Conservation (phyloP, 2,329 filamentous ascomycete genomes). For the Neofusicoccum parvum region DNA sequence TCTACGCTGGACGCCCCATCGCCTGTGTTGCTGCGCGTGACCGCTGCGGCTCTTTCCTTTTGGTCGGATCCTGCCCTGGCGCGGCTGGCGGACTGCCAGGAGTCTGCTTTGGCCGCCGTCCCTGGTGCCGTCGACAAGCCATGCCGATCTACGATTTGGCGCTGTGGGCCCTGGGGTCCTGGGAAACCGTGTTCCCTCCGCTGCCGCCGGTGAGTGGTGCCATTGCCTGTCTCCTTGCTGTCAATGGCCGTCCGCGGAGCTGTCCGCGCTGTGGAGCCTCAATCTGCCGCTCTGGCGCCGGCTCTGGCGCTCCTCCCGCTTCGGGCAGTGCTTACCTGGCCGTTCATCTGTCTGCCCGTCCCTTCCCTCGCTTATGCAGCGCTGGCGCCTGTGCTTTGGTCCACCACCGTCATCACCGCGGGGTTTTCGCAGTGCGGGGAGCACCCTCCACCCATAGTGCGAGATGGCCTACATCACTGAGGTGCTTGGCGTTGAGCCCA, state of each 20-base stretch:
- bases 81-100: too few species aligned
- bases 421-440: constrained; percentile 6
- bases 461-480: not conserved
- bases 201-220: constrained; percentile 7
- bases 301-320: not conserved
- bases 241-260: not conserved
- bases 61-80: too few species aligned
- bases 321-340: not conserved
- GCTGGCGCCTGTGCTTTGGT: constrained; percentile 1
- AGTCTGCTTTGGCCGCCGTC: not conserved
- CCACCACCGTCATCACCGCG: constrained; percentile 9
- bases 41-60: too few species aligned
- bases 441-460: not conserved
- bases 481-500: not conserved
- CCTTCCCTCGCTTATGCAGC: constrained; percentile 9
- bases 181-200: not conserved
- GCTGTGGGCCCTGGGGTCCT: constrained; percentile 9
- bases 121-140: not conserved
- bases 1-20: too few species aligned
- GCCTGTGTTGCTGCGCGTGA: too few species aligned
- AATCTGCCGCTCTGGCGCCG: not conserved
- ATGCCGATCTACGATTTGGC: not conserved
- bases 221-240: not conserved
- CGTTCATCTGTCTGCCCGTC: not conserved
- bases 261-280: not conserved